Evolutionary conservation across 2,329 filamentous ascomycete species (phyloP).

Genomic region (Pseudogymnoascus sp.): DNA sequence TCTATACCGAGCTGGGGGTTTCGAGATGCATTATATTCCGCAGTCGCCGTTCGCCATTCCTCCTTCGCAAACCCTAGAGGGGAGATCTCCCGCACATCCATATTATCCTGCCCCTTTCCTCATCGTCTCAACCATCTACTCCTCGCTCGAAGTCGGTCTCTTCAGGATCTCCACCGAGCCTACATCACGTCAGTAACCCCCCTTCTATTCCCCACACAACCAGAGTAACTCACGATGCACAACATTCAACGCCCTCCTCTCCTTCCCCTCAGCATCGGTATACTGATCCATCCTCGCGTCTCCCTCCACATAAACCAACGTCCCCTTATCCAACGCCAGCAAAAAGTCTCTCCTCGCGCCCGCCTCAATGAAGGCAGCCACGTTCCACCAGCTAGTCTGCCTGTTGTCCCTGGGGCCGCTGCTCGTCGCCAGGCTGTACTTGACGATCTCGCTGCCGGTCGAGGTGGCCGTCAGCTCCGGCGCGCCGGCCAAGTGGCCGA

Average conservation of each 20-base stretch:
- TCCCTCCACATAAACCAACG: slow-evolving; percentile 74
- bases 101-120: neutral
- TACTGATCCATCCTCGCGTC: slow-evolving; percentile 63
- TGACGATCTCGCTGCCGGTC: slow-evolving; percentile 64
- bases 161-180: slow-evolving; percentile 5
- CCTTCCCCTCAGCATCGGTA: slow-evolving; percentile 63
- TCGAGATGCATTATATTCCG: neutral
- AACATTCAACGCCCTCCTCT: slow-evolving; percentile 55
- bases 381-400: slow-evolving; percentile 76
- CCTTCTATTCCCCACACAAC: neutral
- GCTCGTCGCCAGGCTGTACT: slow-evolving; percentile 67
- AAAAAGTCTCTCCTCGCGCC: slow-evolving; percentile 64
- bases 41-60: neutral
- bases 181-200: neutral
- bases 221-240: slow-evolving; percentile 60
- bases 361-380: slow-evolving; percentile 62
- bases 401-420: slow-evolving; percentile 59
- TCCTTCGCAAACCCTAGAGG: neutral
- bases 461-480: slow-evolving; percentile 67
- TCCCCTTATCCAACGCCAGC: slow-evolving; percentile 72
- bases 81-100: neutral
- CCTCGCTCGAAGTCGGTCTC: neutral
- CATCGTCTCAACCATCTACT: neutral
- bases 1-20: neutral
- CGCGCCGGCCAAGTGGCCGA: slow-evolving; percentile 72